phyloP scores from a whole-genome alignment of 2,329 filamentous ascomycete genomes.

The Botryotinia convoluta region DNA sequence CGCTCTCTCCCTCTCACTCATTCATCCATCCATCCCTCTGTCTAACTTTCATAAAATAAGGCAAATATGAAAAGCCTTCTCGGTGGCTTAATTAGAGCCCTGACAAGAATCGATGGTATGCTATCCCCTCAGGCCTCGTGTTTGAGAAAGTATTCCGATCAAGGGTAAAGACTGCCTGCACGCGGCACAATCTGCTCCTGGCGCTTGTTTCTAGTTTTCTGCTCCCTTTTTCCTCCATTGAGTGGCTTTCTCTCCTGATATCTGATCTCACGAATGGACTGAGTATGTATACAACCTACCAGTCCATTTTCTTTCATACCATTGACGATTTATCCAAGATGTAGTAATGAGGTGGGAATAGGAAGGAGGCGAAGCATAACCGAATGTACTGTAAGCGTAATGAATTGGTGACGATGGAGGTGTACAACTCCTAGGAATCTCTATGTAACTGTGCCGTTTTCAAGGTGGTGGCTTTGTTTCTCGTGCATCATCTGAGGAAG shows the following conservation, averaged over 20 bases:
- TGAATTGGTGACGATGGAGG: neutral
- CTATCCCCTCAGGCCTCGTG: constrained; percentile 8
- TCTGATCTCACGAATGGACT: neutral
- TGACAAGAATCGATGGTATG: neutral
- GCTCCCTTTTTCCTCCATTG: neutral
- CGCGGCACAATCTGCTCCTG: constrained; percentile 16
- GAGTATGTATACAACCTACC: neutral
- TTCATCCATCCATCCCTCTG: neutral
- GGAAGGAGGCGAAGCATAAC: constrained; percentile 12
- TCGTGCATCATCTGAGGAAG: constrained; percentile 9
- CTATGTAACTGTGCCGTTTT: neutral
- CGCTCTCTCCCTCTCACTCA: neutral
- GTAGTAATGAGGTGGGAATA: neutral
- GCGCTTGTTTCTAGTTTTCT: constrained; percentile 19
- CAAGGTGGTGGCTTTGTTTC: constrained; percentile 1
- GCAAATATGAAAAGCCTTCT: neutral
- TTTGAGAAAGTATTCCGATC: constrained; percentile 7
- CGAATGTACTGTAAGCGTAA: neutral
- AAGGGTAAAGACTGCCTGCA: constrained; percentile 6
- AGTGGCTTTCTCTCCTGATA: neutral
- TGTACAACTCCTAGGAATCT: neutral
- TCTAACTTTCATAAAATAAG: neutral
- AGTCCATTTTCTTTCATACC: neutral
- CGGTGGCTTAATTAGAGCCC: neutral
- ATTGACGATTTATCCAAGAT: neutral